Percentiles rank a stretch among this genome's conserved stretches.
These are phyloP conservation scores for Lepidium aucheri DNA, from an alignment of 345 rosid species.

Conservation along the genomic window DNA sequence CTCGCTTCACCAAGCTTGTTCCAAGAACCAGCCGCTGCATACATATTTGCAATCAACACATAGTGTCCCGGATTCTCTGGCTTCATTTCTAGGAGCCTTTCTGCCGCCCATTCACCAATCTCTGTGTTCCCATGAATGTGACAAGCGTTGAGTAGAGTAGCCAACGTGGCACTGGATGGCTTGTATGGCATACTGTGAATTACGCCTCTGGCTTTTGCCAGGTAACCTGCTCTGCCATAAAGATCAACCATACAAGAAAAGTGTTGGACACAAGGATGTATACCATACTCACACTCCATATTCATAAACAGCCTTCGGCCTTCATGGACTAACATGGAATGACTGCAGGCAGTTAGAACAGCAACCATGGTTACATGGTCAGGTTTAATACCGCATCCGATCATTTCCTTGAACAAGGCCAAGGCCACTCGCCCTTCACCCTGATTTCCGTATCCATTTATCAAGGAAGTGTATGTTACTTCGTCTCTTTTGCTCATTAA, in stretches of 20 bases:
- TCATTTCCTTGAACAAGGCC: slow-evolving; percentile 55
- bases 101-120: slow-evolving; percentile 83
- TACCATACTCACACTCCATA: slow-evolving; percentile 37
- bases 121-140: slow-evolving; percentile 44
- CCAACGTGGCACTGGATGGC: slow-evolving; percentile 61
- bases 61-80: slow-evolving; percentile 65
- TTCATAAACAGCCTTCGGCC: slow-evolving; percentile 42
- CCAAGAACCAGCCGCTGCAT: slow-evolving; percentile 67
- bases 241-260: slow-evolving; percentile 75
- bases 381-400: slow-evolving; percentile 38
- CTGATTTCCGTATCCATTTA: slow-evolving; percentile 64
- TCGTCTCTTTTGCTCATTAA: slow-evolving; percentile 48
- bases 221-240: slow-evolving; percentile 66
- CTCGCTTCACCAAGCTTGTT: slow-evolving; percentile 56
- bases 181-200: slow-evolving; percentile 47
- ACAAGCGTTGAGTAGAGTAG: slow-evolving; percentile 63
- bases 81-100: slow-evolving; percentile 45
- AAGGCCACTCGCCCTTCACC: slow-evolving; percentile 53
- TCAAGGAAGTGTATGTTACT: slow-evolving; percentile 77
- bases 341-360: slow-evolving; percentile 80
- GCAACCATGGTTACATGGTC: slow-evolving; percentile 82
- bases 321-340: slow-evolving; percentile 57
- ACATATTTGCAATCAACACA: slow-evolving; percentile 65
- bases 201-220: slow-evolving; percentile 42
- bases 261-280: slow-evolving; percentile 52